Evolutionary conservation across 257 asterid species (phyloP), one percentile per base, ranked within the genome.

Genomic region (Penstemon barbatus): DNA sequence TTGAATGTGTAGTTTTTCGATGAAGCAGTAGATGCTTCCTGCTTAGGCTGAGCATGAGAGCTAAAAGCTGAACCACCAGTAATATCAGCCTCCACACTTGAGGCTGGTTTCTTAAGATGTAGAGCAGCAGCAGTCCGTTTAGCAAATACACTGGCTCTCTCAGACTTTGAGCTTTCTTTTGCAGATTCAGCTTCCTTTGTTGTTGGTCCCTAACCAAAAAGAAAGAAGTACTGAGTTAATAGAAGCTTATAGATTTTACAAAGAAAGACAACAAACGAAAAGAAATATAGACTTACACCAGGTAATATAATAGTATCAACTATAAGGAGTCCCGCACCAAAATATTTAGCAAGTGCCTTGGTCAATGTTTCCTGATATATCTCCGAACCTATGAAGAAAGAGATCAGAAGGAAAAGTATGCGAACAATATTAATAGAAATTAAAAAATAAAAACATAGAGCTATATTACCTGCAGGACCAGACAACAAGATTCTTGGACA

Each of bases 401-500:
- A 57, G 57, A 75, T 52, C 74, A 76, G 51, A 71, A 69, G 57
- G 46, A 69, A 49, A 19, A 44, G 61, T 5, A 54, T 11, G 51
- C 4, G 41, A 18, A 44, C 39, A 41, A 69, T 39, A 49, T 25
- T 25, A 25, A 25, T 25, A 25, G 33, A 25, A 25, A 2, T 1
- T 0, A 52, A 57, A 43, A 11, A 57, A n/a, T 25, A 25, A 25
- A 25, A 59, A 52, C 5, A 41, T 48, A 58, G 57, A 70, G 72
- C 57, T 57, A 54, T 19, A 25, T 25, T 25, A 92, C 98, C 97
- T 83, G 83, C 85, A 59, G 97, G 98, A 57, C 97, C 97, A 7
- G 95, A 89, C 78, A 92, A 81, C 65, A 89, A 75, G 65, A 92
- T 86, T 74, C 96, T 74, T 12, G 98, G 95, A 74, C 95, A 86